Conservation (phyloP, 768 basidiomycete species). For the Lentinula raphanica region DNA sequence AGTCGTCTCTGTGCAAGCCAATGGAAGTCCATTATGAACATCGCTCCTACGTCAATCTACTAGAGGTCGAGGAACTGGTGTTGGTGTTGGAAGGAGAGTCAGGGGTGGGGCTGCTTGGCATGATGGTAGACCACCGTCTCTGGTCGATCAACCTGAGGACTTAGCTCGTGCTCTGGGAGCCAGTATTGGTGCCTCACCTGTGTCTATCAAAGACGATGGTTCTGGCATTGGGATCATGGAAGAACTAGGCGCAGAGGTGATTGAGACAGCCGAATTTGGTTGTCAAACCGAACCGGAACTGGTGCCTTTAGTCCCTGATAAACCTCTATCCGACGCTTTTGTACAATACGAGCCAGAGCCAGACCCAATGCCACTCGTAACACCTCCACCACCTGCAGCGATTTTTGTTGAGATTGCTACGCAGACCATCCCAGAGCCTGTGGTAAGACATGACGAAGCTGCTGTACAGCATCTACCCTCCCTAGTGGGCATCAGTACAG, state of each 20-base stretch:
- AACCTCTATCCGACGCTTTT: slow-evolving; percentile 20
- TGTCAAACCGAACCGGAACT: slow-evolving; percentile 59
- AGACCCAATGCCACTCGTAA: slow-evolving; percentile 11
- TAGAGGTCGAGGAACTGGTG: slow-evolving; percentile 34
- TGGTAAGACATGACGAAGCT: slow-evolving; percentile 35
- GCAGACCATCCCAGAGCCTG: slow-evolving; percentile 44
- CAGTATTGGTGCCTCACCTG: slow-evolving; percentile 34
- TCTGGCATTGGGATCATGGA: slow-evolving; percentile 24
- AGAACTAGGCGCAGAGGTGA: slow-evolving; percentile 24
- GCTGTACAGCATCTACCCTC: slow-evolving; percentile 43
- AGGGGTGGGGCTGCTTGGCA: slow-evolving; percentile 68
- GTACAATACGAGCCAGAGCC: slow-evolving; percentile 27
- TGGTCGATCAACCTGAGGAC: slow-evolving; percentile 69
- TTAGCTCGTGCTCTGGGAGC: slow-evolving; percentile 59
- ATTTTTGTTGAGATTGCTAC: slow-evolving; percentile 33
- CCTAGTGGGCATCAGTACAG: slow-evolving; percentile 24
- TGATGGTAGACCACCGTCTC: slow-evolving; percentile 62
- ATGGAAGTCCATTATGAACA: slow-evolving; percentile 56
- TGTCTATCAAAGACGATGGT: slow-evolving; percentile 32
- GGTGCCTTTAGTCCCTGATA: slow-evolving; percentile 12
- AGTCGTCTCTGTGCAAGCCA: slow-evolving; percentile 21
- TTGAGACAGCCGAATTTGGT: slow-evolving; percentile 53
- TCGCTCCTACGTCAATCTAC: slow-evolving; percentile 47
- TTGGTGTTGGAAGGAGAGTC: slow-evolving; percentile 42
- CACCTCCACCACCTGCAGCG: slow-evolving; percentile 11